These are phyloP conservation scores for Bryoglossum gracile DNA, from an alignment of 495 filamentous ascomycete genomes.

Conservation along the genomic window DNA sequence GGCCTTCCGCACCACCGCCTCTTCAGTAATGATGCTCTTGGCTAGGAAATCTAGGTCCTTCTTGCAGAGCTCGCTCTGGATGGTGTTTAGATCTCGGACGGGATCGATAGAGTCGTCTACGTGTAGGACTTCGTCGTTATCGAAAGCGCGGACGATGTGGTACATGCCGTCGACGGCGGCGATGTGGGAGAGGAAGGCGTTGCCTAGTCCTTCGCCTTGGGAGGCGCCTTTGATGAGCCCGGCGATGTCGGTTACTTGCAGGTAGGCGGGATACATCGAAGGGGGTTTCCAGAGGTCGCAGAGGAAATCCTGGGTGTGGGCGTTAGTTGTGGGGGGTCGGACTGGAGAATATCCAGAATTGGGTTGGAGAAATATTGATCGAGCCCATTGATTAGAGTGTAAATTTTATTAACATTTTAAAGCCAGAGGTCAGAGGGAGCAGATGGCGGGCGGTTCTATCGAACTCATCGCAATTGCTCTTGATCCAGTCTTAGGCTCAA, in stretches of 20 bases:
- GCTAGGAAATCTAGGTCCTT: constrained; percentile 30
- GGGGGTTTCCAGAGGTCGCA: constrained; percentile 26
- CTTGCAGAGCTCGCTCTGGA: constrained; percentile 30
- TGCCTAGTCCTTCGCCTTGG: constrained; percentile 26
- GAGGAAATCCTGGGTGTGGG: constrained; percentile 21
- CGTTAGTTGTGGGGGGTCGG: no score
- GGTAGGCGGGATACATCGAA: constrained; percentile 24
- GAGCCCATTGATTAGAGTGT: no score
- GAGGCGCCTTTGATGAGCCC: constrained; percentile 28
- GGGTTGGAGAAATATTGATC: no score
- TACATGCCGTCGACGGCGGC: constrained; percentile 28
- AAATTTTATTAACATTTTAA: no score
- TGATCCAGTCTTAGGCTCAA: no score
- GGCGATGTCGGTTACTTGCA: constrained; percentile 29
- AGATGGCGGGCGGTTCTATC: no score
- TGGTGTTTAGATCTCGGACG: constrained; percentile 28
- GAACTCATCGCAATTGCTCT: no score
- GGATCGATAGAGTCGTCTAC: constrained; percentile 29
- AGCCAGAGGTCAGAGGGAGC: no score
- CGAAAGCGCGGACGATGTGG: constrained; percentile 27
- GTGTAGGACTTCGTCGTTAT: constrained; percentile 26
- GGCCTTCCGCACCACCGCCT: constrained; percentile 26
- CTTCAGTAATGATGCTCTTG: constrained; percentile 26
- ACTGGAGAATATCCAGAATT: no score
- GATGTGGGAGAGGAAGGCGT: constrained; percentile 27